Conservation (phyloP, 495 filamentous ascomycete genomes). For the Xanthoparmelia taractica region DNA sequence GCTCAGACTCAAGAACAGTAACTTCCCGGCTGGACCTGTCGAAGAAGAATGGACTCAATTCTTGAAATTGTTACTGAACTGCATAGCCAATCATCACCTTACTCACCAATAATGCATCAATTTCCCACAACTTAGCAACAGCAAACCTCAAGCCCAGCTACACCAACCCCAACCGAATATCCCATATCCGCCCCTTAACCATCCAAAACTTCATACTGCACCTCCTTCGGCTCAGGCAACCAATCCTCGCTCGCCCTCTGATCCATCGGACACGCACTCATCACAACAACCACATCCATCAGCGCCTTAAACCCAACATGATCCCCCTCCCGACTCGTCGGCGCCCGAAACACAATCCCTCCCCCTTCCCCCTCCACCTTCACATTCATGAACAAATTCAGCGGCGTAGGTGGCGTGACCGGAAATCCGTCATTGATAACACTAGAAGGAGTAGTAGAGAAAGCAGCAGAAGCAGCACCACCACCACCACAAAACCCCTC, state of each 20-base stretch:
- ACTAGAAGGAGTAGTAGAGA: not conserved
- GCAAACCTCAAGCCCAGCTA: too few relatives aligned
- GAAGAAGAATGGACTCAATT: too few relatives aligned
- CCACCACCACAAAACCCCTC: conserved; percentile 12
- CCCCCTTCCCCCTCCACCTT: conserved; percentile 32
- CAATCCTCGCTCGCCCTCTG: conserved; percentile 35
- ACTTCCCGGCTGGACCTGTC: too few relatives aligned
- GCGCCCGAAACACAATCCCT: conserved; percentile 29
- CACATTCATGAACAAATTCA: conserved; percentile 47
- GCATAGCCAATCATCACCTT: too few relatives aligned
- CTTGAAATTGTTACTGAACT: too few relatives aligned
- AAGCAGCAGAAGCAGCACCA: too few relatives aligned
- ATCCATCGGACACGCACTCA: conserved; percentile 43
- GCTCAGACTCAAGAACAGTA: too few relatives aligned
- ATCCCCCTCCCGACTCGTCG: conserved; percentile 32
- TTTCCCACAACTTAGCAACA: too few relatives aligned
- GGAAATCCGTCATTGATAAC: not conserved
- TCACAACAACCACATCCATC: conserved; percentile 35
- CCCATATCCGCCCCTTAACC: too few relatives aligned
- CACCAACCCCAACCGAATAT: too few relatives aligned
- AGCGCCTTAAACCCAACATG: conserved; percentile 35
- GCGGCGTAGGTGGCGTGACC: conserved; percentile 29
- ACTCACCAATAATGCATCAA: too few relatives aligned
- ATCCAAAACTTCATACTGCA: conserved; percentile 9
- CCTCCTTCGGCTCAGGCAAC: conserved; percentile 29